These are phyloP conservation scores for Aristolochia contorta DNA, from an alignment of 164 flowering plant genomes.

Conservation along the genomic window DNA sequence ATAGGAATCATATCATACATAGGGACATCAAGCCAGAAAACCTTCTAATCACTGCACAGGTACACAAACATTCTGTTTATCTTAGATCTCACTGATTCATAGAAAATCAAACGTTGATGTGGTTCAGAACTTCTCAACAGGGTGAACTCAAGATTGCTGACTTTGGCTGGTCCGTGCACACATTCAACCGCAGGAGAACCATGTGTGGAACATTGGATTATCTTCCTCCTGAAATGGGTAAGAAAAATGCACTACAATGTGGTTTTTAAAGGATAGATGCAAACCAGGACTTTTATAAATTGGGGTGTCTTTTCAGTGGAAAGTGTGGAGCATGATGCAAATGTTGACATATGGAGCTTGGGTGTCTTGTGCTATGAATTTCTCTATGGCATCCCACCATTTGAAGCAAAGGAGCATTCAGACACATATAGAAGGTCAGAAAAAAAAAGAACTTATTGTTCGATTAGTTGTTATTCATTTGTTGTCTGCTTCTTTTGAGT, in stretches of 20 bases:
- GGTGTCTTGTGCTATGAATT: slow-evolving; percentile 93
- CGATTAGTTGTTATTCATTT: too few species aligned
- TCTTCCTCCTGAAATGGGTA: slow-evolving; percentile 99
- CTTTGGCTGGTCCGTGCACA: slow-evolving; percentile 99
- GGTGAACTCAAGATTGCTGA: slow-evolving; percentile 96
- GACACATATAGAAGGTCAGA: slow-evolving; percentile 87
- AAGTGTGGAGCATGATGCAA: slow-evolving; percentile 93
- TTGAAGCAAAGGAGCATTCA: slow-evolving; percentile 95
- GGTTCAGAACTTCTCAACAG: slow-evolving; percentile 24
- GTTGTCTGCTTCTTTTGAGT: too few species aligned
- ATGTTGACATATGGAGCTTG: slow-evolving; percentile 95
- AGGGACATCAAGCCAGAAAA: slow-evolving; percentile 98
- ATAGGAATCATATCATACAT: slow-evolving; percentile 95
- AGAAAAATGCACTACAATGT: neutral
- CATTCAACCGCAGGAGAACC: slow-evolving; percentile 85
- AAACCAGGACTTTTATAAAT: neutral
- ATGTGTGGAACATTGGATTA: slow-evolving; percentile 99
- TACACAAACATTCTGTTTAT: slow-evolving; percentile 3
- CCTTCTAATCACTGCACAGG: slow-evolving; percentile 85
- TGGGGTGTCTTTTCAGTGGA: slow-evolving; percentile 45
- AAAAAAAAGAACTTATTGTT: neutral
- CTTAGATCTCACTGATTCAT: neutral
- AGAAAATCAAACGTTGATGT: neutral
- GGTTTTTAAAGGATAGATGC: too few species aligned
- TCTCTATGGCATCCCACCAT: slow-evolving; percentile 93